Conservation (phyloP, 352 stramenopile species). For the Phytophthora macrochlamydospora region DNA sequence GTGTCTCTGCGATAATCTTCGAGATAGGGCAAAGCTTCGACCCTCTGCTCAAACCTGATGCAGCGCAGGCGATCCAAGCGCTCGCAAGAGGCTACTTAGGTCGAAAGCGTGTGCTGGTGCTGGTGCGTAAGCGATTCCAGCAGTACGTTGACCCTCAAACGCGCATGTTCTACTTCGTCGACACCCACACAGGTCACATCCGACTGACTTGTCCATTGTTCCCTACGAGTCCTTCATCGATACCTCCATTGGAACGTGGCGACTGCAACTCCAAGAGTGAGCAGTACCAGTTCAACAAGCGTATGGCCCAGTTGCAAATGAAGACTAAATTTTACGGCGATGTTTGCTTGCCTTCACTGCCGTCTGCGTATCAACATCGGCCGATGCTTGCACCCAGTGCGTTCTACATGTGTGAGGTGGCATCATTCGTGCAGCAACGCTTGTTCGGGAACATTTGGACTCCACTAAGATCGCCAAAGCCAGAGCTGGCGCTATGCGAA, state of each 20-base stretch:
- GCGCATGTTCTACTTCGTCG: constrained; percentile 64
- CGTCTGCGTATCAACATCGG: constrained; percentile 13
- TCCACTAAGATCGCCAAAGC: constrained; percentile 28
- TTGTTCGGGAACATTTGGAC: constrained; percentile 59
- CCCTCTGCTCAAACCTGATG: constrained; percentile 47
- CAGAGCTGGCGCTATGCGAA: constrained; percentile 45
- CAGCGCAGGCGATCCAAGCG: constrained; percentile 64
- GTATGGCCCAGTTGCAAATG: constrained; percentile 33
- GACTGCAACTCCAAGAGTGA: constrained; percentile 54
- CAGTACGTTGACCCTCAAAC: constrained; percentile 50
- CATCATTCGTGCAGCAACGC: constrained; percentile 46
- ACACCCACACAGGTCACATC: constrained; percentile 39
- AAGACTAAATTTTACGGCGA: constrained; percentile 57
- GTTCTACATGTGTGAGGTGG: constrained; percentile 52
- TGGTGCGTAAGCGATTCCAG: constrained; percentile 46
- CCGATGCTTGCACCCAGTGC: constrained; percentile 34
- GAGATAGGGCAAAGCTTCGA: constrained; percentile 28
- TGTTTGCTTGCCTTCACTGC: constrained; percentile 10
- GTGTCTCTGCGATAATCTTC: constrained; percentile 50
- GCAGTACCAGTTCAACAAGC: constrained; percentile 49
- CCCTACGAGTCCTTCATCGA: constrained; percentile 31
- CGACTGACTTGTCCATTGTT: constrained; percentile 54
- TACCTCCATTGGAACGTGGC: constrained; percentile 44
- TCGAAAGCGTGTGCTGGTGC: constrained; percentile 35
- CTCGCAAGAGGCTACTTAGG: constrained; percentile 48